These are phyloP conservation scores for Ophiocordyceps australis DNA, from an alignment of 2,329 filamentous ascomycete genomes.

Conservation along the genomic window DNA sequence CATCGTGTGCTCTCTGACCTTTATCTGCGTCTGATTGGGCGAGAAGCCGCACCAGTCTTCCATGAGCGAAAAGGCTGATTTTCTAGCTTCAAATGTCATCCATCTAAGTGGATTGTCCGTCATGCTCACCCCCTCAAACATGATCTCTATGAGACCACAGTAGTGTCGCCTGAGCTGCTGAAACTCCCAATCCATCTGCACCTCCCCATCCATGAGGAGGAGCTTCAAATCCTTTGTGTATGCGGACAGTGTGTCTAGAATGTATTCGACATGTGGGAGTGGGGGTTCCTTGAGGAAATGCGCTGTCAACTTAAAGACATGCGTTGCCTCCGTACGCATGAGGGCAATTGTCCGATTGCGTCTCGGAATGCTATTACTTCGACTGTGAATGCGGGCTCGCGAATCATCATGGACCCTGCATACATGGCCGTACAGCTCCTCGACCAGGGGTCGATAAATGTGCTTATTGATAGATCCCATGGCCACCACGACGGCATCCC, in stretches of 20 bases:
- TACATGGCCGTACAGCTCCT: conserved; percentile 77
- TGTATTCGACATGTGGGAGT: conserved; percentile 75
- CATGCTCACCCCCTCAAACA: conserved; percentile 81
- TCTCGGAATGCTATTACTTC: conserved; percentile 66
- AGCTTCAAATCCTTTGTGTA: conserved; percentile 88
- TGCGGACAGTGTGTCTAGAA: conserved; percentile 69
- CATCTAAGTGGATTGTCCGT: conserved; percentile 74
- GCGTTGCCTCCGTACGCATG: conserved; percentile 82
- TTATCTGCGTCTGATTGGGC: conserved; percentile 70
- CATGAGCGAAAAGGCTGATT: conserved; percentile 92
- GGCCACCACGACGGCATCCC: conserved; percentile 78
- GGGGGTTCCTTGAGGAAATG: conserved; percentile 68
- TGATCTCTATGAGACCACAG: conserved; percentile 79
- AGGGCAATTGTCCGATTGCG: conserved; percentile 73
- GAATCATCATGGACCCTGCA: conserved; percentile 78
- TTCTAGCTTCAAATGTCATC: conserved; percentile 94
- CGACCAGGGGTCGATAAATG: conserved; percentile 77
- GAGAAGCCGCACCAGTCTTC: conserved; percentile 99
- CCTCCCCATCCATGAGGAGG: conserved; percentile 85
- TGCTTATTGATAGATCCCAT: conserved; percentile 91
- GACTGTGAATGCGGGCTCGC: conserved; percentile 68
- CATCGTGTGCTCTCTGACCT: conserved; percentile 72
- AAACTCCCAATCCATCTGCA: conserved; percentile 89
- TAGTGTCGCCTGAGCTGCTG: conserved; percentile 85
- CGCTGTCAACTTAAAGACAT: conserved; percentile 87